Base-by-base conservation (phyloP, 192 early-diverging fungal species). In the Coemansia biformis region DNA sequence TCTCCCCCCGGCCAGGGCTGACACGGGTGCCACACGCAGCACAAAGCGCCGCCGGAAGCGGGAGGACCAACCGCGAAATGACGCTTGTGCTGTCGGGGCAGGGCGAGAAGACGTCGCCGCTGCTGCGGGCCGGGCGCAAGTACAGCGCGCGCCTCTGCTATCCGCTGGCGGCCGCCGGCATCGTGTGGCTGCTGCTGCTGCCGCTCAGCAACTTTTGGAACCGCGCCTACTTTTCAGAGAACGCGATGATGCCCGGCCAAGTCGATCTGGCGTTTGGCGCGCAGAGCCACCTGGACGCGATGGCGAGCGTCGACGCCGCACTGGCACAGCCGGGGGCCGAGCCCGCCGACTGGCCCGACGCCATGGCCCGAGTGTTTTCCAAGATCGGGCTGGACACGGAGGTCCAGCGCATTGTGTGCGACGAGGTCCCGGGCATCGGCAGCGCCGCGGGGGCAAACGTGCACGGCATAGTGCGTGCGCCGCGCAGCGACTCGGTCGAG, bases 401-500 rank as follows among this genome's bases (percentile, higher is more conserved):
- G 42, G 49, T 63, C 34, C 69, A 73, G 46, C 32, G 40, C 8
- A 55, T 74, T 17, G 24, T 14, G 3, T 60, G 57, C 28, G 48
- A 46, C 23, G 51, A 68, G 15, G 48, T 73, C n/a, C 58, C 52
- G 10, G 53, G 66, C 13, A 31, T 57, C 8, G 59, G 56, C 8
- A 39, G 36, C 7, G 22, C 51, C 33, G 40, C 52, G 28, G 87
- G 87, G 3, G 72, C 76, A 8, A 93, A 94, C 60, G 83, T 85
- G 15, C 90, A 90, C 59, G 92, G 86, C 7, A 76, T 94, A 9
- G 67, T 85, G 37, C 67, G 85, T 15, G 87, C 94, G 14, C 86
- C 90, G 6, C 74, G 92, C 9, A 81, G 83, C 41, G 90, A 94
- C 51, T 86, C 88, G 4, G 92, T 89, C 12, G 94, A 97, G 63